Evolutionary conservation across 2,329 filamentous ascomycete genomes (phyloP).

Genomic region (Colletotrichum eremochloae): DNA sequence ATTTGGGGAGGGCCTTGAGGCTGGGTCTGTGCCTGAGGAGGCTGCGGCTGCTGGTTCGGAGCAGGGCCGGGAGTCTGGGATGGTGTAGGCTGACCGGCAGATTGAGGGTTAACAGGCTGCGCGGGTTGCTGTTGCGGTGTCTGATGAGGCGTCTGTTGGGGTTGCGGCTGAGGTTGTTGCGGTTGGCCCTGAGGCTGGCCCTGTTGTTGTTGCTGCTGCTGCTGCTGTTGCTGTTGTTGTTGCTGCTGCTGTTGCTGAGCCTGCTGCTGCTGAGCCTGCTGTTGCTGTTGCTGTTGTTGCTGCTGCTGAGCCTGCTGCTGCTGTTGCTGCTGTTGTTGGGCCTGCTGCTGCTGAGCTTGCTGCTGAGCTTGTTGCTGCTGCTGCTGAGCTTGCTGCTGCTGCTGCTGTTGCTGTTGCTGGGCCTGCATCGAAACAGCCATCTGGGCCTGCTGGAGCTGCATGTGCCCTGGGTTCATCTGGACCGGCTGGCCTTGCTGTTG

Average conservation of each 20-base stretch:
- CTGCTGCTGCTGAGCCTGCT: conserved; percentile 50
- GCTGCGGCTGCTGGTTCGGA: conserved; percentile 45
- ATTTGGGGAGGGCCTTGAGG: conserved; percentile 50
- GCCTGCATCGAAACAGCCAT: conserved; percentile 53
- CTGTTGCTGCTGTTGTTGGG: conserved; percentile 51
- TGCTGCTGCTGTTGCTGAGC: conserved; percentile 54
- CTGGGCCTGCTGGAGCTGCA: conserved; percentile 60
- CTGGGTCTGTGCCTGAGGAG: conserved; percentile 50
- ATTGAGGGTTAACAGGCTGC: conserved; percentile 42
- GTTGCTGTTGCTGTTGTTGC: conserved; percentile 55
- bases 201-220: conserved; percentile 51
- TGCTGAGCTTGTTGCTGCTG: conserved; percentile 53
- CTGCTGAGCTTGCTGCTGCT: conserved; percentile 53
- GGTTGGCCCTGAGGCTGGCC: conserved; percentile 50
- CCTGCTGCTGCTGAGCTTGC: conserved; percentile 53
- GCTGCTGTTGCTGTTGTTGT: conserved; percentile 52
- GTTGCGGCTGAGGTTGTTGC: conserved; percentile 52
- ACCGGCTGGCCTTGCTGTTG: conserved; percentile 62
- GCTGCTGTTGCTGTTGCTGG: conserved; percentile 56
- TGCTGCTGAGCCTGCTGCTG: conserved; percentile 53
- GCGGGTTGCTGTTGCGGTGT: conserved; percentile 43
- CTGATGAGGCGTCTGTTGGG: conserved; percentile 49
- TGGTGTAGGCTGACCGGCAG: conserved; percentile 42
- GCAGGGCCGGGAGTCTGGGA: conserved; percentile 42
- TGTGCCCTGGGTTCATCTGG: conserved; percentile 62